phyloP scores from a whole-genome alignment of 2,329 filamentous ascomycete species.

The Trichoderma citrinoviride region DNA sequence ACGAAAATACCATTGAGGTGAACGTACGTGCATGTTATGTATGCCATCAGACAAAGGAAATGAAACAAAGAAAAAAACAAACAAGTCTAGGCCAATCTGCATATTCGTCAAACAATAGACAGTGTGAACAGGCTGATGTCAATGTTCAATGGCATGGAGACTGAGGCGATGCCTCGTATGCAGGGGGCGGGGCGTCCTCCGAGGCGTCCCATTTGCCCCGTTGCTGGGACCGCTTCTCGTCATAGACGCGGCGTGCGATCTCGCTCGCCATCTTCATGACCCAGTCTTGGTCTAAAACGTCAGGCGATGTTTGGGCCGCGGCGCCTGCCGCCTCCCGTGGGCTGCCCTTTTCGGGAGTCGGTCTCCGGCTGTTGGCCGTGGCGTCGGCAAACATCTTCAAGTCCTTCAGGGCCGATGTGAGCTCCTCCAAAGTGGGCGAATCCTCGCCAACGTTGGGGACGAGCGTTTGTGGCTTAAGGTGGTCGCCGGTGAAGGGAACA shows the following conservation, averaged over 20 bases:
- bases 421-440: slow-evolving; percentile 27
- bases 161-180: slow-evolving; percentile 54
- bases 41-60: not conserved
- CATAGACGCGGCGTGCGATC: slow-evolving; percentile 81
- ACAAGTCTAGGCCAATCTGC: not conserved
- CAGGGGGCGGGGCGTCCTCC: slow-evolving; percentile 59
- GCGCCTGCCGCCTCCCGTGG: slow-evolving; percentile 28
- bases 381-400: slow-evolving; percentile 25
- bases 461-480: slow-evolving; percentile 32
- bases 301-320: slow-evolving; percentile 37
- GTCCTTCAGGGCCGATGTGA: slow-evolving; percentile 27
- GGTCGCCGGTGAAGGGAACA: slow-evolving; percentile 29
- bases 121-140: not conserved
- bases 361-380: slow-evolving; percentile 4
- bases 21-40: not conserved
- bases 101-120: not conserved
- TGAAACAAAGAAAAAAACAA: slow-evolving; percentile 23
- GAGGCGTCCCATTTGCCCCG: slow-evolving; percentile 45
- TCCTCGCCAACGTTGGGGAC: slow-evolving; percentile 27
- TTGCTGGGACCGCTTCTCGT: slow-evolving; percentile 65
- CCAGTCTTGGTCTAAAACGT: slow-evolving; percentile 77
- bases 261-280: slow-evolving; percentile 92
- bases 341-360: slow-evolving; percentile 15
- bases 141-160: slow-evolving; percentile 29
- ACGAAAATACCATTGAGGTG: slow-evolving; percentile 2